These are phyloP conservation scores for Pulveroboletus sp. DNA, from an alignment of 768 basidiomycete species.

Conservation along the genomic window DNA sequence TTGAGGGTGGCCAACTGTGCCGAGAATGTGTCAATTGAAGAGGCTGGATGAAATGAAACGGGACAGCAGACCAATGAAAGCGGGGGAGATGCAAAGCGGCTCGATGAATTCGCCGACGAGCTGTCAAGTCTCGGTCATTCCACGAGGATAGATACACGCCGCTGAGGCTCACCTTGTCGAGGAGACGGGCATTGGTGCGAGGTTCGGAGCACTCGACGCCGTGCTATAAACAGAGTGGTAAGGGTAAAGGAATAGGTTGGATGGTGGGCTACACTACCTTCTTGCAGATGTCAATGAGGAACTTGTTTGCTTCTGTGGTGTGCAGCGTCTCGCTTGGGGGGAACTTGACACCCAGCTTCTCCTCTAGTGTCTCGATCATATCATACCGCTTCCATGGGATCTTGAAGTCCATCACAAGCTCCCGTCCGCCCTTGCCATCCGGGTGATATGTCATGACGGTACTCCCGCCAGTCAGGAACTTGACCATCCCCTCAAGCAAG, in stretches of 20 bases:
- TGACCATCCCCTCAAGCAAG: constrained; percentile 89
- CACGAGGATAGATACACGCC: background rate
- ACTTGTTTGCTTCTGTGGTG: constrained; percentile 84
- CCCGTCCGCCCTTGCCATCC: constrained; percentile 83
- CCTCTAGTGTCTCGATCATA: constrained; percentile 95
- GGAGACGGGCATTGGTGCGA: constrained; percentile 87
- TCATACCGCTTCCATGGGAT: constrained; percentile 98
- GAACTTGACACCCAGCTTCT: constrained; percentile 90
- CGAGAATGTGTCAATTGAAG: constrained; percentile 1
- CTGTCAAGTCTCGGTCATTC: constrained; percentile 34
- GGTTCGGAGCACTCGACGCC: constrained; percentile 97
- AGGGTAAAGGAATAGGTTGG: background rate
- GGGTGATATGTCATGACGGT: constrained; percentile 87
- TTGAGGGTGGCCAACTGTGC: constrained; percentile 91
- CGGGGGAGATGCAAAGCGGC: constrained; percentile 91
- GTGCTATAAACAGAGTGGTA: constrained; percentile 49
- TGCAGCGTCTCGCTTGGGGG: constrained; percentile 90
- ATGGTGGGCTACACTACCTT: constrained; percentile 52
- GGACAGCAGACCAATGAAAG: constrained; percentile 76
- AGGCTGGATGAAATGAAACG: background rate
- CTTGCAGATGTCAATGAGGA: constrained; percentile 75
- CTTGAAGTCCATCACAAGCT: constrained; percentile 80
- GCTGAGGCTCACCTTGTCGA: constrained; percentile 73
- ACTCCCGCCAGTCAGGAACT: constrained; percentile 75
- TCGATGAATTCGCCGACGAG: constrained; percentile 99